Evolutionary conservation across 768 basidiomycete genomes (phyloP).

Genomic region (Psilocybe cubensis): DNA sequence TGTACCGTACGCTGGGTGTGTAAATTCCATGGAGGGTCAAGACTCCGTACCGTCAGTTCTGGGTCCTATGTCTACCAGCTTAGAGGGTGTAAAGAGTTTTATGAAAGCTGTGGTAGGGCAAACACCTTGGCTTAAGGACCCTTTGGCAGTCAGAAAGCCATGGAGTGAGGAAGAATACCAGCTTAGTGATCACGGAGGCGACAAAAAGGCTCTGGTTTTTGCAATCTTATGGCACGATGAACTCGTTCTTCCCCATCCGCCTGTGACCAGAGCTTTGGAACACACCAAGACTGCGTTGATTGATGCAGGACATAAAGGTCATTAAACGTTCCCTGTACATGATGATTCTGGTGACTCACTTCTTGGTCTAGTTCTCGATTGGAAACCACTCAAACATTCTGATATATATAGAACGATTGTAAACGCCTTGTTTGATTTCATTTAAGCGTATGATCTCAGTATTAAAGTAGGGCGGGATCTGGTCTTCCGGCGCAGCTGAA

Average conservation of each 20-base stretch:
- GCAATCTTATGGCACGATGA: slow-evolving; percentile 73
- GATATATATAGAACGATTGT: slow-evolving; percentile 48
- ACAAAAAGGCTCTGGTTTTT: slow-evolving; percentile 48
- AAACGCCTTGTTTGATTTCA: slow-evolving; percentile 16
- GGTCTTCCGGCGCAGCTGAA: slow-evolving; percentile 47
- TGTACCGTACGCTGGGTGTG: slow-evolving; percentile 69
- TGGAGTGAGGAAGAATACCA: slow-evolving; percentile 66
- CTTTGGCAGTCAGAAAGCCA: slow-evolving; percentile 54
- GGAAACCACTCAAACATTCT: slow-evolving; percentile 58
- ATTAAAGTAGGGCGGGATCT: slow-evolving; percentile 40
- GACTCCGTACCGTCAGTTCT: slow-evolving; percentile 74
- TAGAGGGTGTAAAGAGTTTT: slow-evolving; percentile 68
- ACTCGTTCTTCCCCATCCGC: slow-evolving; percentile 62
- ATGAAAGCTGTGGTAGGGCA: slow-evolving; percentile 61
- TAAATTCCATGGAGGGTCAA: slow-evolving; percentile 71
- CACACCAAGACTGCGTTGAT: slow-evolving; percentile 57
- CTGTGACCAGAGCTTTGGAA: slow-evolving; percentile 62
- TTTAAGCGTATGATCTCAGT: neutral
- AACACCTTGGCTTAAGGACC: slow-evolving; percentile 72
- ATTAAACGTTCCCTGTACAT: neutral
- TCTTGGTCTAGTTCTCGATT: slow-evolving; percentile 61
- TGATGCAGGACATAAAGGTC: slow-evolving; percentile 69
- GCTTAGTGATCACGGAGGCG: slow-evolving; percentile 57
- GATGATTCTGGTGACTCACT: neutral
- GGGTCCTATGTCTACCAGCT: slow-evolving; percentile 66